A percentile compares a stretch with the other conserved stretches of the same genome.
Conservation (phyloP, 1,284 basidiomycete species). For the Phlebopus sp. region DNA sequence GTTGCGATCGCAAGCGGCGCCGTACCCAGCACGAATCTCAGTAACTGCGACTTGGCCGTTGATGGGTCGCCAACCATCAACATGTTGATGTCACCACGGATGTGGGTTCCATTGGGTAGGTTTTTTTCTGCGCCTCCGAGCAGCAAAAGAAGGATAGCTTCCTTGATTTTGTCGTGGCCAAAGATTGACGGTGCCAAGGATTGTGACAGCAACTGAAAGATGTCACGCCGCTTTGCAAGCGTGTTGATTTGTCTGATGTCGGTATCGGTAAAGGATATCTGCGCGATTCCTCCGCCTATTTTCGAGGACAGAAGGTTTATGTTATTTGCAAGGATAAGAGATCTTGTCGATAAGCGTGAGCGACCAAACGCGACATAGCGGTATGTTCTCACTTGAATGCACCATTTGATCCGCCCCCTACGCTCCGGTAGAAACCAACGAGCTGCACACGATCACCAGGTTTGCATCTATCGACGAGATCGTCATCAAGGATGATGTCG, state of each 20-base stretch:
- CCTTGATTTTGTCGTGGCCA: constrained; percentile 95
- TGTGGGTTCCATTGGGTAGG: constrained; percentile 95
- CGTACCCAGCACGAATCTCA: constrained; percentile 95
- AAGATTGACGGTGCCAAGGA: constrained; percentile 98
- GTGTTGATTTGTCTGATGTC: constrained; percentile 98
- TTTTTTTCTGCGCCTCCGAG: constrained; percentile 99
- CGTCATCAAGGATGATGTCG: constrained; percentile 95
- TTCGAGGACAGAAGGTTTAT: constrained; percentile 96
- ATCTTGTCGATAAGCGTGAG: constrained; percentile 48
- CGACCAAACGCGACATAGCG: background rate
- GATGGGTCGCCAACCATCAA: constrained; percentile 99
- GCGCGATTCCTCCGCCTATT: constrained; percentile 93
- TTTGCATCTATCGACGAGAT: constrained; percentile 96
- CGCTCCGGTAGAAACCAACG: constrained; percentile 92
- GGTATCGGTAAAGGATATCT: constrained; percentile 88
- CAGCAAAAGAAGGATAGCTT: constrained; percentile 88
- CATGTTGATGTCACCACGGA: constrained; percentile 99
- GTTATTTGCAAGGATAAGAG: constrained; percentile 93
- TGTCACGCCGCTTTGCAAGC: constrained; percentile 81
- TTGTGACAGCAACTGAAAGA: constrained; percentile 87
- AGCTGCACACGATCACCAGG: constrained; percentile 97
- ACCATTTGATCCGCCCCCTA: constrained; percentile 87
- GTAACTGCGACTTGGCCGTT: constrained; percentile 95
- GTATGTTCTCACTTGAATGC: constrained; percentile 79
- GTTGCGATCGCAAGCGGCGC: constrained; percentile 98